Evolutionary conservation across 208 protist species (phyloP).

Genomic region (Perkinsela sp.): DNA sequence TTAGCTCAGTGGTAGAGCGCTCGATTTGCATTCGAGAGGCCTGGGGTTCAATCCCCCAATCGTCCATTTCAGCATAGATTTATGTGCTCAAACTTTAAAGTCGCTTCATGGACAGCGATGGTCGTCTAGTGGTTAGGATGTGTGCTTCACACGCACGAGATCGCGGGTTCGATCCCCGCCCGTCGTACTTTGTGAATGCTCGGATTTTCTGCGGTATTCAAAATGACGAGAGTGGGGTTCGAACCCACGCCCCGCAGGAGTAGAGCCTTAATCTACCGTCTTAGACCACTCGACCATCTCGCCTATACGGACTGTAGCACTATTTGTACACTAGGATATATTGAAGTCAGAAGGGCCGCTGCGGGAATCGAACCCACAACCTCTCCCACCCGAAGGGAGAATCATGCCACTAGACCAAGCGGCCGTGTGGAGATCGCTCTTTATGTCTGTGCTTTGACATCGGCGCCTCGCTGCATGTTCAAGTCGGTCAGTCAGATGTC

Average conservation of each 20-base stretch:
- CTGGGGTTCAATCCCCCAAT: slow-evolving; percentile 1
- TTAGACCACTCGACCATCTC: slow-evolving; percentile 1
- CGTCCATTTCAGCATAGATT: too few relatives aligned
- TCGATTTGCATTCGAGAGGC: slow-evolving; percentile 1
- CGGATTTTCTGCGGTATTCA: too few relatives aligned
- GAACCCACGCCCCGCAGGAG: background rate
- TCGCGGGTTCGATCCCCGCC: slow-evolving; percentile 68
- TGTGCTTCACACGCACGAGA: slow-evolving; percentile 73
- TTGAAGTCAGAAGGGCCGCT: background rate
- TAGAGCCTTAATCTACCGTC: slow-evolving; percentile 1
- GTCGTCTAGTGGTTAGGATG: slow-evolving; percentile 79
- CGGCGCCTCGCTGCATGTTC: too few relatives aligned
- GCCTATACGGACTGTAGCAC: too few relatives aligned
- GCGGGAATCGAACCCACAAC: slow-evolving; percentile 1
- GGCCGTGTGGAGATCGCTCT: too few relatives aligned
- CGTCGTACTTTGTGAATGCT: slow-evolving; percentile 17
- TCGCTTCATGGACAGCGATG: too few relatives aligned
- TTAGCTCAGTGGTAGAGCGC: slow-evolving; percentile 1
- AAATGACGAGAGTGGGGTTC: slow-evolving; percentile 1
- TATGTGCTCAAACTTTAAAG: too few relatives aligned
- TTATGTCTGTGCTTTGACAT: too few relatives aligned
- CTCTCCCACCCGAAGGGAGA: background rate
- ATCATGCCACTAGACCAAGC: slow-evolving; percentile 1
- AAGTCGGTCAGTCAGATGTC: too few relatives aligned
- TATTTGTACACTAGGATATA: too few relatives aligned